Conservation (phyloP, 768 basidiomycete species). For the Lactarius sanguifluus region DNA sequence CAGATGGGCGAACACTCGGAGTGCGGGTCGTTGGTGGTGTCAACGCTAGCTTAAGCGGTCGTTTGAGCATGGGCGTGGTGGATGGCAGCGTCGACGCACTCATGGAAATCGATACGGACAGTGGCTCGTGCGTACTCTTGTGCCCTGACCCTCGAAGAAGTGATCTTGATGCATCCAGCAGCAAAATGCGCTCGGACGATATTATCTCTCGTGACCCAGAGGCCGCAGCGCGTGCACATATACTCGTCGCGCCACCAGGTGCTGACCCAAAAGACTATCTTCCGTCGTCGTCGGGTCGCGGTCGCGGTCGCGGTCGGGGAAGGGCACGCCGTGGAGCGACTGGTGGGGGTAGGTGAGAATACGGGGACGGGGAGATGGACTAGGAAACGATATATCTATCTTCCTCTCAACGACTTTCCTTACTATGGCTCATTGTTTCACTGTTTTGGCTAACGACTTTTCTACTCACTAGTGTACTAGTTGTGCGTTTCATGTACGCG, state of each 20-base stretch:
- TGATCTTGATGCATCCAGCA: neutral
- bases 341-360: slow-evolving; percentile 23
- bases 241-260: slow-evolving; percentile 30
- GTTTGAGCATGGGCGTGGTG: slow-evolving; percentile 26
- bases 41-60: slow-evolving; percentile 29
- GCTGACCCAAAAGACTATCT: slow-evolving; percentile 28
- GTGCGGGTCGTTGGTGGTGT: slow-evolving; percentile 30
- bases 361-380: slow-evolving; percentile 27
- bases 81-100: slow-evolving; percentile 29
- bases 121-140: slow-evolving; percentile 24
- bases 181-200: slow-evolving; percentile 31
- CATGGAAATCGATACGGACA: slow-evolving; percentile 22
- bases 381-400: neutral
- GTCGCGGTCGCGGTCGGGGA: slow-evolving; percentile 24
- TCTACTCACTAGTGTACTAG: slow-evolving; percentile 15
- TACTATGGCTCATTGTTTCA: slow-evolving; percentile 3
- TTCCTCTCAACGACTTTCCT: slow-evolving; percentile 1
- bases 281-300: slow-evolving; percentile 11
- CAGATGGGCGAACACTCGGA: slow-evolving; percentile 29
- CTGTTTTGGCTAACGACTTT: slow-evolving; percentile 9
- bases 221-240: slow-evolving; percentile 29
- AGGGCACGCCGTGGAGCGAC: slow-evolving; percentile 15
- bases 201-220: slow-evolving; percentile 28
- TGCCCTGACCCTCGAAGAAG: neutral
- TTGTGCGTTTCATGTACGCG: slow-evolving; percentile 5